Evolutionary conservation across 192 early-diverging fungal genomes (phyloP), one percentile per base, ranked within the genome.

Genomic region (Podila horticola): DNA sequence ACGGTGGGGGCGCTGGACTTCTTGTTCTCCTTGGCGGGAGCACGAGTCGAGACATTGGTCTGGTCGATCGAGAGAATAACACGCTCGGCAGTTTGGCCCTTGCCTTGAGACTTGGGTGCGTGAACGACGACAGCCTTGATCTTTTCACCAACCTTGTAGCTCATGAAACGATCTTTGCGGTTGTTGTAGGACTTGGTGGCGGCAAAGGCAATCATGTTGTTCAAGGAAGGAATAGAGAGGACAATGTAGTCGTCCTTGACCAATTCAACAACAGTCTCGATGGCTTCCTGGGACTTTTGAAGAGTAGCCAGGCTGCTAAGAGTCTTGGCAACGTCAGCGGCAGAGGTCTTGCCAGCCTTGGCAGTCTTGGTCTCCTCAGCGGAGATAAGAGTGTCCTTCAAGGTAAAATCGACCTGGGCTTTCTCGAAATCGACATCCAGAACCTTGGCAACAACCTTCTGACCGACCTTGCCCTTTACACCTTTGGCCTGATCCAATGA

Each of bases 241-340:
- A 96, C 87, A 28, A 90, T 60, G 68, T 96, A 96, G 74, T 92
- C 91, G 31, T 95, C 89, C 84, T 95, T 96, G 64, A 96, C 88
- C 15, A 94, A 66, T 68, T 93, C 90, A 45, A 96, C 87, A 28
- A 88, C 82, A 29, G 89, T 84, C 31, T 92, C 92, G 12, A 92
- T 31, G 33, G 64, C 15, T 41, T 68, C 79, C 9, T 81, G 79
- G 22, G 67, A 50, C 51, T 82, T 76, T 22, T 85, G 72, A 52
- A 84, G 79, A 41, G 82, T 75, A 29, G 67, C 67, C 22, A 75
- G 58, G 7, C 50, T 49, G 13, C 61, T 63, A 4, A 74, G 59
- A 61, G 86, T 59, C 67, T 84, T 59, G 22, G 71, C 49, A 6
- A 66, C 24, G 9, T 61, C 66, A 64, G 29, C 28, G 9, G 55